Base-by-base conservation (phyloP, 208 protist genomes). In the Trypanosoma theileri region DNA sequence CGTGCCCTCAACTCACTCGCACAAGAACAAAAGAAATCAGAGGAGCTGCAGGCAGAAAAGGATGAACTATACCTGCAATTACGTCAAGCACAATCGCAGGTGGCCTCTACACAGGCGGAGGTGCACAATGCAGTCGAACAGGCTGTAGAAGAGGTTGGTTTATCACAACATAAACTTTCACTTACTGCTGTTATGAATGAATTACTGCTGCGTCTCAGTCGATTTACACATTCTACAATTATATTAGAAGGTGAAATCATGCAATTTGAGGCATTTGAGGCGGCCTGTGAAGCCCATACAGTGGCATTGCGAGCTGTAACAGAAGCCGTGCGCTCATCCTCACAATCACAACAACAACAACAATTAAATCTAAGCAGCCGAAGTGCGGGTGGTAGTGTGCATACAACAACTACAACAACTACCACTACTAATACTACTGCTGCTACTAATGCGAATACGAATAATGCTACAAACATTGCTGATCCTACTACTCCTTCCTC, bases 1-100 rank as follows among this genome's bases (percentile, higher is more conserved):
- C 53, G 64, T 51, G 83, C 83, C 4, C 63, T 88, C 40, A 57
- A 71, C 11, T 26, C 68, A 13, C 73, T 84, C 31, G 72, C 77
- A 56, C 69, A 77, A 31, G 66, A 73, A 40, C 70, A 77, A 67
- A 21, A 42, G n/a, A 73, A 75, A 53, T 51, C 75, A 17, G 77
- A 85, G 26, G 62, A 58, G 28, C 51, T 77, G 56, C 74, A 73
- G 22, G 77, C 56, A 19, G 40, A 74, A 44, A 56, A 73, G 56
- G 74, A 58, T 8, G 53, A 45, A 19, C 68, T 79, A 58, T 69
- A 66, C 62, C 65, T 65, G 9, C 60, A 19, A n/a, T 14, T 66
- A 52, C 19, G 51, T n/a, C n/a, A 24, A 8, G 11, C 41, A 17
- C 35, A 66, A 52, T 22, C 31, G 16, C 59, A 73, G 52, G 22